Base-by-base conservation (phyloP, 768 basidiomycete species). In the Pleurotus djamor region DNA sequence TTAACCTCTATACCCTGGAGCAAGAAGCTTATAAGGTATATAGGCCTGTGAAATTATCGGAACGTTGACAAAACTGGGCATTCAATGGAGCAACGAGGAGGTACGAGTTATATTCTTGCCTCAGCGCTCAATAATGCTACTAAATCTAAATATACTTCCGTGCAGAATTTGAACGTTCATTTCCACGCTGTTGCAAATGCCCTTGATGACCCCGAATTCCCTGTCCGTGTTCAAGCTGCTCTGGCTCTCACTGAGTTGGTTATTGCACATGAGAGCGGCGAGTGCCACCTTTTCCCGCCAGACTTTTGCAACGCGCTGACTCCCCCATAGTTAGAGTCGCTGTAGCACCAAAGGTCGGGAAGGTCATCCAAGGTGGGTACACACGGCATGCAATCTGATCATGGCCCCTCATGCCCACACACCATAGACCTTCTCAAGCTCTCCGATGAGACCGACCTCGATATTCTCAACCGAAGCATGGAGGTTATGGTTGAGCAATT, bases 361-460 rank as follows among this genome's bases (percentile, higher is more conserved):
- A 94, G 70, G 91, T 96, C 69, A 85, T 96, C 59, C 91, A 94
- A 78, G 89, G 91, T 89, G 63, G 44, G 74, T 60, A 16, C 35
- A 17, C 35, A 52, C 35, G 3, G 21, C 21, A n/a, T 56, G 38
- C 17, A 48, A 52, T 52, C 58, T 50, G 10, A 54, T 13, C n/a
- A 12, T 28, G 38, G 10, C 7, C 8, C 36, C 28, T 16, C 14
- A n/a, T 37, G 47, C 9, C 13, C 47, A 16, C 17, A 5, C 14
- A 7, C 12, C 47, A 57, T 45, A 92, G 92, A 91, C 68, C 77
- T 95, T n/a, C 81, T 95, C 65, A 92, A 92, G 70, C 79, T 96
- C 47, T 86, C 91, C n/a, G 91, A 94, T 68, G 91, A 95, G 72
- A 93, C 92, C 48, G 94, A 96, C 69, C 75, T 96, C 47, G 93